phyloP scores from a whole-genome alignment of 176 grass and related monocot species.

The Calamus simplicifolius region DNA sequence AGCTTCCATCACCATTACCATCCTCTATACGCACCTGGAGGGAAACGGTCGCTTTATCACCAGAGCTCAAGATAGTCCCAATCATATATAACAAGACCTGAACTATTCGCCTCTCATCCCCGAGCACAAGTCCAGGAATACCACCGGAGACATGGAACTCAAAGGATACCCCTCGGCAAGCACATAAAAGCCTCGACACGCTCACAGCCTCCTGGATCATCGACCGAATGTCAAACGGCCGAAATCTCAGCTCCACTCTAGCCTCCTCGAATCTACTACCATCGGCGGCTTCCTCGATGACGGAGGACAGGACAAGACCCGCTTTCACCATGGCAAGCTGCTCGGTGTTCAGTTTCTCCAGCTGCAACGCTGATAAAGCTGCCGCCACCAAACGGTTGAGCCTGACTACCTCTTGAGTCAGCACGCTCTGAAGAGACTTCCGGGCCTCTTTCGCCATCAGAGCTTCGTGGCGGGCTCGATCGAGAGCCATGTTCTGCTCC shows the following conservation, averaged over 20 bases:
- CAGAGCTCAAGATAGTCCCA: background rate
- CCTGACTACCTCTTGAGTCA: background rate
- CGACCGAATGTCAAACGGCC: background rate
- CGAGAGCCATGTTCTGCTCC: constrained; percentile 2
- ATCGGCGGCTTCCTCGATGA: background rate
- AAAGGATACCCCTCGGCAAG: background rate
- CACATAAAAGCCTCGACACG: constrained; percentile 8
- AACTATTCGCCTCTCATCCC: background rate
- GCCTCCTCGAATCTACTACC: background rate
- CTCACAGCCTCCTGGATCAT: background rate
- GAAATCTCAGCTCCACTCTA: constrained; percentile 1
- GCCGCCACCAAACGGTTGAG: background rate
- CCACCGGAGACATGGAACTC: background rate
- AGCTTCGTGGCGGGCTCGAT: constrained; percentile 1
- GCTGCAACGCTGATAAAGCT: background rate
- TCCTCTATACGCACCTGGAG: background rate
- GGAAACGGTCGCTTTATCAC: background rate
- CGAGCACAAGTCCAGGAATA: background rate
- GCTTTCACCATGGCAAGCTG: constrained; percentile 3
- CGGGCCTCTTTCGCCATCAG: background rate
- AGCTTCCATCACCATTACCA: background rate
- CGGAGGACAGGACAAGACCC: constrained; percentile 1
- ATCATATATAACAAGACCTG: background rate
- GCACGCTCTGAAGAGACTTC: constrained; percentile 1
- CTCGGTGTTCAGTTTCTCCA: background rate